Base-by-base conservation (phyloP, 306 rosid species). In the Citrullus mucosospermus region DNA sequence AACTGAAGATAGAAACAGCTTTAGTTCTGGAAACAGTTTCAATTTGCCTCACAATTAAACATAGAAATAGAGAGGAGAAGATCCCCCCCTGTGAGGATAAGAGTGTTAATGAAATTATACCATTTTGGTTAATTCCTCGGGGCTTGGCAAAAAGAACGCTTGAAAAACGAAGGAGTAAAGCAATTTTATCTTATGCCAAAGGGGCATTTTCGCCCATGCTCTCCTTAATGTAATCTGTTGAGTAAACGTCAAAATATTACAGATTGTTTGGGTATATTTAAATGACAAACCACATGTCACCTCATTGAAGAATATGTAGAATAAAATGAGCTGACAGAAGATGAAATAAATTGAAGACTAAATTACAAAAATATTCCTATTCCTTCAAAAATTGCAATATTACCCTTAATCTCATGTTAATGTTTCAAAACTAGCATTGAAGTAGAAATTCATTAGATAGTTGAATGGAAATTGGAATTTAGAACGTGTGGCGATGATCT, bases 181-280 rank as follows among this genome's bases (percentile, higher is more conserved):
- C 81, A 92, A 82, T 84, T 92, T 95, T 76, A 91, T 86, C 86
- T 91, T 95, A 79, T 92, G 89, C 97, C 96, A 91, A 85, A 89
- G 92, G 2, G 97, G 96, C 97, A 95, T 91, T 89, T 88, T 92
- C 20, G 82, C 88, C 99, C 99, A 92, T 41, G 97, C 91, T 88
- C 99, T 92, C 82, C 82, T 82, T 61, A 92, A 22, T 43, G 99
- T 95, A 79, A 95, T 90, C 97, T 92, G 92, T 82, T 68, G 46
- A 22, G 55, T 56, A 34, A 82, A 71, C 78, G 77, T 69, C 66
- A 73, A 80, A 75, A 58, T 30, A 55, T 73, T 48, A 73, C 7
- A 16, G 12, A 13, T 6, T 28, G 48, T 71, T 20, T 7, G 5
- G 75, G 38, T 46, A 12, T 6, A 46, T 44, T 12, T 46, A 70